Conservation (phyloP, 2,329 filamentous ascomycete species). For the Aurifilum marmelostoma region DNA sequence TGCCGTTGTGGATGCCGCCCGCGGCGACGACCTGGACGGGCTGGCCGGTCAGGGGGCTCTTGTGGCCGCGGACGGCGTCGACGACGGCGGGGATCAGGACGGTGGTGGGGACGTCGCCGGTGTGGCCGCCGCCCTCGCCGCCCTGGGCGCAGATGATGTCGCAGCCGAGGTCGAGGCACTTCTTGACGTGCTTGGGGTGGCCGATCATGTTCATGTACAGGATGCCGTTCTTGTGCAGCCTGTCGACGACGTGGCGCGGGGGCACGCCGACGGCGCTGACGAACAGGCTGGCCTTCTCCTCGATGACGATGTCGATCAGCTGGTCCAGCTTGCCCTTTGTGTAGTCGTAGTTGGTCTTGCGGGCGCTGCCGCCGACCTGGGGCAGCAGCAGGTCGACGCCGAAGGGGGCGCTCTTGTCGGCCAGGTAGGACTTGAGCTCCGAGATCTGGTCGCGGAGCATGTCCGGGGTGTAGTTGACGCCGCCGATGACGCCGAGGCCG, state of each 20-base stretch:
- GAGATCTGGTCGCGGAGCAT: conserved; percentile 95
- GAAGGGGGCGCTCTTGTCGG: conserved; percentile 92
- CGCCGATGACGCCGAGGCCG: conserved; percentile 94
- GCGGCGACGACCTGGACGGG: conserved; percentile 92
- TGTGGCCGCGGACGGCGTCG: conserved; percentile 77
- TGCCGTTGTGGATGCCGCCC: conserved; percentile 91
- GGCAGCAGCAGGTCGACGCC: conserved; percentile 92
- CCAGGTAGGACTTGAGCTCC: conserved; percentile 86
- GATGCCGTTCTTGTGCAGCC: conserved; percentile 82
- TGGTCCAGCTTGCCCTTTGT: conserved; percentile 97
- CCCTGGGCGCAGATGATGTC: conserved; percentile 99
- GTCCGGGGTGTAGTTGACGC: conserved; percentile 92
- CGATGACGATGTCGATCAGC: conserved; percentile 89
- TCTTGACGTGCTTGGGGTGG: conserved; percentile 98
- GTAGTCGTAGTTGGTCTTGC: conserved; percentile 99
- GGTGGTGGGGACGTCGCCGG: conserved; percentile 88
- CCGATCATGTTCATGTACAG: conserved; percentile 99
- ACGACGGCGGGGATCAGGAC: conserved; percentile 92
- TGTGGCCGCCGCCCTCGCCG: conserved; percentile 96
- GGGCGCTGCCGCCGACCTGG: conserved; percentile 89
- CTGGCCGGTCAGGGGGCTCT: conserved; percentile 82
- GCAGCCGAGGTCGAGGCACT: conserved; percentile 87
- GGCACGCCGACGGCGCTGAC: conserved; percentile 96
- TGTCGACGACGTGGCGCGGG: conserved; percentile 85
- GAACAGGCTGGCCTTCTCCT: conserved; percentile 88